phyloP scores from a whole-genome alignment of 139 green algal genomes.

The Trebouxia sp. region DNA sequence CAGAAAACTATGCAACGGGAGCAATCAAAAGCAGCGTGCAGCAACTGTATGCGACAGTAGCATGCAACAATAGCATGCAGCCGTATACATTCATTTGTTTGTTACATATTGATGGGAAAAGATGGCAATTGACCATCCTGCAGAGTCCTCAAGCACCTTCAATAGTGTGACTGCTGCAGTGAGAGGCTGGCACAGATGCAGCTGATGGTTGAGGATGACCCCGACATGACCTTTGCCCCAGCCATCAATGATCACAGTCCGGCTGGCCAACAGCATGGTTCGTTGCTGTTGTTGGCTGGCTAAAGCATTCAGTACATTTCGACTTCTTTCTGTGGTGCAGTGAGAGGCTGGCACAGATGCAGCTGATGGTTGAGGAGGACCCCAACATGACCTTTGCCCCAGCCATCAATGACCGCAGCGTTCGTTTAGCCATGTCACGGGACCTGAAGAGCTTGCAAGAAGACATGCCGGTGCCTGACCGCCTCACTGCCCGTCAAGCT shows the following conservation, averaged over 20 bases:
- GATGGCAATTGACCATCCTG: no score
- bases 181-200: constrained; percentile 30
- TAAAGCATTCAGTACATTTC: neutral
- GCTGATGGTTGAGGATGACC: constrained; percentile 18
- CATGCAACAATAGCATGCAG: no score
- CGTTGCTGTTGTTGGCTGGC: neutral
- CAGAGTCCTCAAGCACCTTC: no score
- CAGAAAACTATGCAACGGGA: no score
- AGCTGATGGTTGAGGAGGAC: constrained; percentile 29
- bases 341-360: constrained; percentile 36
- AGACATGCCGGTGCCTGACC: constrained; percentile 17
- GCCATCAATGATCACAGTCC: constrained; percentile 35
- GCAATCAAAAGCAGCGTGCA: no score
- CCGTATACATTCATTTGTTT: no score
- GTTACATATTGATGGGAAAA: no score
- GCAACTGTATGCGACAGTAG: no score
- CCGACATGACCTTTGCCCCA: constrained; percentile 34
- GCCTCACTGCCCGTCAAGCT: neutral
- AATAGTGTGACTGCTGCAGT: no score
- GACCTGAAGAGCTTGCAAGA: constrained; percentile 34
- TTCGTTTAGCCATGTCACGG: constrained; percentile 34
- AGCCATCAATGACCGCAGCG: constrained; percentile 38
- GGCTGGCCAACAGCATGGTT: neutral
- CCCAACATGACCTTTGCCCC: constrained; percentile 39
- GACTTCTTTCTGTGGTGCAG: neutral